Conservation (phyloP, 768 basidiomycete genomes). For the Pleurotus tuber-regium region DNA sequence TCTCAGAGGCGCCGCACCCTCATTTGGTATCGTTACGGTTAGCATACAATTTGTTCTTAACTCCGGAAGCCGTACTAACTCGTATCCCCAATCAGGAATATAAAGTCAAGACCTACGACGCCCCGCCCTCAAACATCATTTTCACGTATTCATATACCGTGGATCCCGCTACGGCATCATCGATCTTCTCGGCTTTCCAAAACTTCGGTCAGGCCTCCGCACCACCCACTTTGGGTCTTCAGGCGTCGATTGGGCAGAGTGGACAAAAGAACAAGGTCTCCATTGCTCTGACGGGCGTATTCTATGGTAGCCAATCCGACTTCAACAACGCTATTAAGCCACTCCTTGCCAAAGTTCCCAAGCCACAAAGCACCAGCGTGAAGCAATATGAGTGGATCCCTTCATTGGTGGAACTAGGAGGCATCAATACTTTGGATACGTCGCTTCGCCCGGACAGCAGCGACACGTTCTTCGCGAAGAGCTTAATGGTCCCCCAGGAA, state of each 20-base stretch:
- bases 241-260: slow-evolving; percentile 12
- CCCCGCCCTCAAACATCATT: slow-evolving; percentile 35
- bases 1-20: slow-evolving; percentile 36
- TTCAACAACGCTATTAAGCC: slow-evolving; percentile 31
- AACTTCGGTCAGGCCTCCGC: slow-evolving; percentile 30
- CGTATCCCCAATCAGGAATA: not conserved
- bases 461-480: slow-evolving; percentile 45
- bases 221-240: slow-evolving; percentile 32
- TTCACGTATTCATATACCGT: slow-evolving; percentile 38
- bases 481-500: slow-evolving; percentile 36
- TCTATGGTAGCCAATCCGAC: slow-evolving; percentile 29
- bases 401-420: slow-evolving; percentile 27
- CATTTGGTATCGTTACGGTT: slow-evolving; percentile 38
- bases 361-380: slow-evolving; percentile 20
- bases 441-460: slow-evolving; percentile 21
- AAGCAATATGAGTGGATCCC: slow-evolving; percentile 32
- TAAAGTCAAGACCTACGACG: slow-evolving; percentile 27
- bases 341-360: slow-evolving; percentile 28
- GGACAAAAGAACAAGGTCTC: slow-evolving; percentile 20
- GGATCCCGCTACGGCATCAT: slow-evolving; percentile 28
- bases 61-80: not conserved
- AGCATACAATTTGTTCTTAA: not conserved
- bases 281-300: slow-evolving; percentile 34
- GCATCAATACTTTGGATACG: slow-evolving; percentile 27
- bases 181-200: slow-evolving; percentile 33